Conservation (phyloP, 768 basidiomycete genomes). For the Fomitopsis serialis region DNA sequence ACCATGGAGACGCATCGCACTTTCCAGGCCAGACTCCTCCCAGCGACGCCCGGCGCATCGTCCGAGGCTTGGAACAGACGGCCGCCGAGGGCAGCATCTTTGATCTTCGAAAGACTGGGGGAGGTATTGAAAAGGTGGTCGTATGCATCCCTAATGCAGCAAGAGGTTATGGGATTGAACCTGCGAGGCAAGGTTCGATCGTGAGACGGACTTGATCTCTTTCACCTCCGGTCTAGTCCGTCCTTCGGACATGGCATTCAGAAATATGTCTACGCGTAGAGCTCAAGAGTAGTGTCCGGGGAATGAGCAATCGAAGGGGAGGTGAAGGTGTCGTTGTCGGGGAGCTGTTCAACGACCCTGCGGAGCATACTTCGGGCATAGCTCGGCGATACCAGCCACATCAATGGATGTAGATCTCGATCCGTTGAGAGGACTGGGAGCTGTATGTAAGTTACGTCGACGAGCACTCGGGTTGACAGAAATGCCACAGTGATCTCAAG, state of each 20-base stretch:
- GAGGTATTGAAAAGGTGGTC: constrained; percentile 47
- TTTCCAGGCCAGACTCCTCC: constrained; percentile 88
- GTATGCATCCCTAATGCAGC: constrained; percentile 34
- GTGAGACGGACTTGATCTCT: constrained; percentile 29
- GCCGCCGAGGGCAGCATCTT: constrained; percentile 60
- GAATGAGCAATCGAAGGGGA: background rate
- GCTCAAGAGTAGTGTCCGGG: background rate
- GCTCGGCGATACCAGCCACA: no score
- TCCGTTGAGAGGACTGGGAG: no score
- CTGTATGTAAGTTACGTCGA: no score
- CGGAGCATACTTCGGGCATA: no score
- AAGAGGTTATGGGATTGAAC: constrained; percentile 21
- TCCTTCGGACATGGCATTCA: constrained; percentile 14
- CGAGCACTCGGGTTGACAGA: no score
- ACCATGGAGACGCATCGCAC: constrained; percentile 29
- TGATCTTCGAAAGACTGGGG: constrained; percentile 53
- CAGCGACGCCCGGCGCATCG: constrained; percentile 45
- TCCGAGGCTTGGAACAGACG: constrained; percentile 44
- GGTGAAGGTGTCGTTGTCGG: background rate
- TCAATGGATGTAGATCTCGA: no score
- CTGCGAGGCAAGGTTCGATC: constrained; percentile 19
- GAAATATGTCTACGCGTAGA: background rate
- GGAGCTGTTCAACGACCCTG: no score
- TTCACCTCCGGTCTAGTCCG: constrained; percentile 21
- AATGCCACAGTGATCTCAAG: no score